Evolutionary conservation across 345 rosid species (phyloP).

Genomic region (Erucastrum elatum): DNA sequence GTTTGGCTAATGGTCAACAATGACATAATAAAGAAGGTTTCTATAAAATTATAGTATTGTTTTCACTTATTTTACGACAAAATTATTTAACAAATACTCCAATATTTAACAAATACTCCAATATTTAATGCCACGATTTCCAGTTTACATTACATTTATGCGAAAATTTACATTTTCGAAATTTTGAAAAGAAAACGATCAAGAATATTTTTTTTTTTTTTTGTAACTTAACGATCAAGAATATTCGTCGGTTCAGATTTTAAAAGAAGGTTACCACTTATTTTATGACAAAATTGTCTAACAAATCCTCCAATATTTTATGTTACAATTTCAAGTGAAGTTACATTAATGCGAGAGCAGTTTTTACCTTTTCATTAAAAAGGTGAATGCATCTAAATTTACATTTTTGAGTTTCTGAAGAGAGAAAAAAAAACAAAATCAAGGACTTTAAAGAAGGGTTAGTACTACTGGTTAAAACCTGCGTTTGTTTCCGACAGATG

Average conservation of each 20-base stretch:
- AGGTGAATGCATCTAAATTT: neutral
- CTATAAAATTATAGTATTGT: neutral
- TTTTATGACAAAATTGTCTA: neutral
- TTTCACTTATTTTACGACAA: conserved; percentile 10
- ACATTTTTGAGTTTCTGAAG: neutral
- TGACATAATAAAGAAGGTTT: conserved; percentile 3
- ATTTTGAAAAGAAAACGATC: neutral
- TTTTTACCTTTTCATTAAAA: neutral
- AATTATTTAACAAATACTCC: neutral
- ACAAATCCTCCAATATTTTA: neutral
- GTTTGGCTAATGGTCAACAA: conserved; percentile 26
- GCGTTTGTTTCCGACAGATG: neutral
- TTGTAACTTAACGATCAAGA: neutral
- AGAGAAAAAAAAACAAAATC: neutral
- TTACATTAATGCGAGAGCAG: neutral
- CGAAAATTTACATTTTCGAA: neutral
- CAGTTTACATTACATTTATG: neutral
- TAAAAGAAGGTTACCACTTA: neutral
- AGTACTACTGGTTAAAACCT: neutral
- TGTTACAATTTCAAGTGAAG: neutral
- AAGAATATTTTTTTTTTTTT: too few relatives aligned
- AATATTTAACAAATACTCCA: neutral
- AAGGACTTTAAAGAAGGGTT: neutral
- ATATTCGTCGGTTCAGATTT: too few relatives aligned
- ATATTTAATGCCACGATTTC: neutral